phyloP scores from a whole-genome alignment of 495 filamentous ascomycete species.

The Penicillium soppii region DNA sequence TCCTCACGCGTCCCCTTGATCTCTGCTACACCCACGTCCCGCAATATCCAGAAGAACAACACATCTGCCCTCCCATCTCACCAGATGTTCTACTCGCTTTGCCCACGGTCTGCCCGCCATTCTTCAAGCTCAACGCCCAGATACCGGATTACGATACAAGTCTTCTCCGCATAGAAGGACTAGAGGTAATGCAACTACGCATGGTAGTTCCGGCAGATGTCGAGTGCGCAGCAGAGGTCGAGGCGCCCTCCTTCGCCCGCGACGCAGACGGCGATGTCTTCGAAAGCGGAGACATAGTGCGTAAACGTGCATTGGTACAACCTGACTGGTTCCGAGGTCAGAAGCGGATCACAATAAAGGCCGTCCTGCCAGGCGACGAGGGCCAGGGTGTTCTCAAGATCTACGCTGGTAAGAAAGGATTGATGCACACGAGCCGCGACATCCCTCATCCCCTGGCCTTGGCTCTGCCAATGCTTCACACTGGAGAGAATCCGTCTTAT shows the following conservation, averaged over 20 bases:
- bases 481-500: constrained; percentile 87
- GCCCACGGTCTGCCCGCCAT: constrained; percentile 80
- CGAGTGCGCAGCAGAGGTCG: constrained; percentile 91
- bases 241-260: constrained; percentile 72
- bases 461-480: constrained; percentile 86
- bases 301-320: constrained; percentile 84
- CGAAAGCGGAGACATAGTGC: constrained; percentile 84
- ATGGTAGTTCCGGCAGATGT: constrained; percentile 84
- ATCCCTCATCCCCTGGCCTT: constrained; percentile 91
- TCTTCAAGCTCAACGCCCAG: constrained; percentile 75
- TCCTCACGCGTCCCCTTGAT: constrained; percentile 81
- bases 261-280: constrained; percentile 91
- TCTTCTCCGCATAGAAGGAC: constrained; percentile 77
- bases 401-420: constrained; percentile 87
- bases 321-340: constrained; percentile 84
- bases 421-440: constrained; percentile 94
- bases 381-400: constrained; percentile 87
- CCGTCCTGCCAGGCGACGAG: constrained; percentile 84
- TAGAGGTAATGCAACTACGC: constrained; percentile 89
- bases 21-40: constrained; percentile 95
- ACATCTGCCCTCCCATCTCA: constrained; percentile 84
- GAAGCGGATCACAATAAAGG: constrained; percentile 92
- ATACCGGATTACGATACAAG: constrained; percentile 92
- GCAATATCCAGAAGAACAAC: constrained; percentile 79
- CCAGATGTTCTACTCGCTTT: constrained; percentile 81